Conservation (phyloP, 768 basidiomycete genomes). For the Amylocystis lapponica region DNA sequence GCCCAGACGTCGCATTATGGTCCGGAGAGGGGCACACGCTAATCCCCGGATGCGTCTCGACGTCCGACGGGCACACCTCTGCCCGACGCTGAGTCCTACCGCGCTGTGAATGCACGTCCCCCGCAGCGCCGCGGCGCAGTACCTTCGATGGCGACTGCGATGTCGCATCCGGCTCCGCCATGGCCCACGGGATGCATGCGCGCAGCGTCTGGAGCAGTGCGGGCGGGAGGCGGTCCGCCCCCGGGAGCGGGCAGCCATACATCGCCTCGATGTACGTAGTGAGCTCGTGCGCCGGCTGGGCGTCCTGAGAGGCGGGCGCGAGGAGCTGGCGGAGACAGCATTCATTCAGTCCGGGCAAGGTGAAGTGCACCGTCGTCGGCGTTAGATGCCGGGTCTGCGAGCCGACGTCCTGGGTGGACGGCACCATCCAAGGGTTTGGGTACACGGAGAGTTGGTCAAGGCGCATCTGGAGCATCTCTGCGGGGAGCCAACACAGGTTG, state of each 20-base stretch:
- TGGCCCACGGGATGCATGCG: slow-evolving; percentile 24
- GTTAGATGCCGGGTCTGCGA: not conserved
- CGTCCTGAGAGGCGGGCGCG: slow-evolving; percentile 11
- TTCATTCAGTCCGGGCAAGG: slow-evolving; percentile 30
- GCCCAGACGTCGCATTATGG: slow-evolving; percentile 12
- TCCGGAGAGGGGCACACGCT: slow-evolving; percentile 45
- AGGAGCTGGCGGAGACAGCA: slow-evolving; percentile 34
- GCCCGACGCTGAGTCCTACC: slow-evolving; percentile 25
- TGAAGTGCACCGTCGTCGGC: slow-evolving; percentile 11
- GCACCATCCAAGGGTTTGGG: slow-evolving; percentile 54
- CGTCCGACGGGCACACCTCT: not conserved
- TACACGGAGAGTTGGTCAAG: slow-evolving; percentile 41
- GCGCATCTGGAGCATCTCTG: slow-evolving; percentile 58
- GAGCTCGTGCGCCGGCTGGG: not conserved
- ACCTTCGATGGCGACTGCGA: slow-evolving; percentile 11
- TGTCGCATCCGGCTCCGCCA: slow-evolving; percentile 18
- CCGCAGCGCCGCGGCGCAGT: slow-evolving; percentile 3
- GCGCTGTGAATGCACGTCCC: not conserved
- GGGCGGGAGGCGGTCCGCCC: slow-evolving; percentile 18
- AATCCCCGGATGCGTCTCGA: slow-evolving; percentile 26
- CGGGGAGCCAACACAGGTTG: slow-evolving; percentile 51
- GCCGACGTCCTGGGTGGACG: slow-evolving; percentile 16
- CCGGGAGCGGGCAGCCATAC: slow-evolving; percentile 27
- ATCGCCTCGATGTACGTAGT: slow-evolving; percentile 13
- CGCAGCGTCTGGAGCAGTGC: slow-evolving; percentile 21